phyloP scores from a whole-genome alignment of 345 rosid genomes.

The Salix purpurea region DNA sequence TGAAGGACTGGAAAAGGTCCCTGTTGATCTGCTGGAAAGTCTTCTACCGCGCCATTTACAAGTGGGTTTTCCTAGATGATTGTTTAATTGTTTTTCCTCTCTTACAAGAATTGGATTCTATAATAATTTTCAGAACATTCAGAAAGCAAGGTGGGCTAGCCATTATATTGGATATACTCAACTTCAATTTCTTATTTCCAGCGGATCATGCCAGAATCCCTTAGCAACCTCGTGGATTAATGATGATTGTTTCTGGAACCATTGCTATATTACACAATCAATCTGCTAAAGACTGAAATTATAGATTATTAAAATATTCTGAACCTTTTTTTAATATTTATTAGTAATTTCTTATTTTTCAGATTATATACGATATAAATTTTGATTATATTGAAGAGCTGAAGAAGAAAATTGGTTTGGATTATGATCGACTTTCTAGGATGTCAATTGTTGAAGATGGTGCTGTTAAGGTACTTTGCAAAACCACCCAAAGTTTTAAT shows the following conservation, averaged over 20 bases:
- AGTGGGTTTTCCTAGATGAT: constrained; percentile 20
- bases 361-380: constrained; percentile 50
- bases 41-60: constrained; percentile 52
- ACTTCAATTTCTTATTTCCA: no score
- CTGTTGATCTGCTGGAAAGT: constrained; percentile 40
- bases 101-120: not conserved
- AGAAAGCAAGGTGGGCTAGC: not conserved
- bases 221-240: no score
- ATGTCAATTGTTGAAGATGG: constrained; percentile 54
- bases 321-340: not conserved
- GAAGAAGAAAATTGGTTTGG: constrained; percentile 40
- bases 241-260: no score
- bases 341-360: constrained; percentile 7
- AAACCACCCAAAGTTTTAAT: no score
- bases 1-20: constrained; percentile 43
- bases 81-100: not conserved
- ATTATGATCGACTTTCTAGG: constrained; percentile 39
- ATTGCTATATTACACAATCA: no score
- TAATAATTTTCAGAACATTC: not conserved
- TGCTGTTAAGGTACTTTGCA: constrained; percentile 37
- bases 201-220: no score
- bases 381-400: constrained; percentile 39
- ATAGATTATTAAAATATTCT: no score
- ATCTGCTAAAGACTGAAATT: no score
- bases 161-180: no score